phyloP scores from a whole-genome alignment of 163 green algal species.

The Scenedesmus sp. region DNA sequence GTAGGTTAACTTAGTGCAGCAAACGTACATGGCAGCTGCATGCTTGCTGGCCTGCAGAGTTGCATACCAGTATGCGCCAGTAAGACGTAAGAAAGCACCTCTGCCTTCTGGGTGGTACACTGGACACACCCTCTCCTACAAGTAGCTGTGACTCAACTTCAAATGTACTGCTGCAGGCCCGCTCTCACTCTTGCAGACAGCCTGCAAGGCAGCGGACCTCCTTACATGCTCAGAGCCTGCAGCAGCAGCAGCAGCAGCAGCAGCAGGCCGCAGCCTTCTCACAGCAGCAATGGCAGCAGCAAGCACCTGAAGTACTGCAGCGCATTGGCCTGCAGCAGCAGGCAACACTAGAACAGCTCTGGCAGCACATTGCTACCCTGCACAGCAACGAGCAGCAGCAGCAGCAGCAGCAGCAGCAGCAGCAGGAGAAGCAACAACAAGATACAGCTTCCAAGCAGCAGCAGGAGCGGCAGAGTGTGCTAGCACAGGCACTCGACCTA shows the following conservation, averaged over 20 bases:
- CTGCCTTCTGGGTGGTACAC: background rate
- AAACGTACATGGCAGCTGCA: background rate
- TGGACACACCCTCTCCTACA: background rate
- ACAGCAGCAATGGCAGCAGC: slow-evolving; percentile 3
- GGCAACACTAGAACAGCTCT: background rate
- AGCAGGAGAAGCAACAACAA: background rate
- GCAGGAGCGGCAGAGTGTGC: background rate
- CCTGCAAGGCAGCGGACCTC: background rate
- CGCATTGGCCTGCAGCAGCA: background rate
- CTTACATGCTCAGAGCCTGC: background rate
- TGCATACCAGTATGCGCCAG: background rate
- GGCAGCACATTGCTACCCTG: slow-evolving; percentile 3
- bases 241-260: slow-evolving; percentile 5
- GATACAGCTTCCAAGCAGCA: background rate
- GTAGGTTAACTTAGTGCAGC: background rate
- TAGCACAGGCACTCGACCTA: background rate
- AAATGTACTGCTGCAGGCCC: background rate
- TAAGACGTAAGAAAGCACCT: no score
- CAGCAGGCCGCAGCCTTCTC: background rate
- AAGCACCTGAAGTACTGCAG: background rate
- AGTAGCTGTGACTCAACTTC: background rate
- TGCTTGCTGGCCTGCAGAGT: background rate
- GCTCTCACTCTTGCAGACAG: background rate
- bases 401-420: background rate
- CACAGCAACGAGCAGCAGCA: background rate